A percentile compares a stretch with the other conserved stretches of the same genome.
phyloP scores from a whole-genome alignment of 2,329 filamentous ascomycete genomes.

The Aotearoamyces nothofagi region DNA sequence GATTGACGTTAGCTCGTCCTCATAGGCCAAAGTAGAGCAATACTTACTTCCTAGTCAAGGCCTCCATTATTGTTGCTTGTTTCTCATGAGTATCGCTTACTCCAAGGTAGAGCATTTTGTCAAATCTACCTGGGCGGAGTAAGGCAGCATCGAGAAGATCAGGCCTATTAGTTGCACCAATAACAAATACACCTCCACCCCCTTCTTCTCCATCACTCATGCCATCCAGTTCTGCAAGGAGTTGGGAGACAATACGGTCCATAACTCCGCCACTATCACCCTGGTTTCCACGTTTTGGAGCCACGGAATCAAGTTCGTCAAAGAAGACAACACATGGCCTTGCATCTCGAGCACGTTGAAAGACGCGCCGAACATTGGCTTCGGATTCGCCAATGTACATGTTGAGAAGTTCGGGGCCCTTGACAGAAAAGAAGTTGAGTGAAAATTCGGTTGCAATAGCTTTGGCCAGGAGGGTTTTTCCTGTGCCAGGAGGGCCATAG shows the following conservation, averaged over 20 bases:
- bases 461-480: constrained; percentile 85
- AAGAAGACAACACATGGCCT: constrained; percentile 87
- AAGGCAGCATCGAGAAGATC: constrained; percentile 86
- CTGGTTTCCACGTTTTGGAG: constrained; percentile 92
- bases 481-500: constrained; percentile 81
- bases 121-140: constrained; percentile 79
- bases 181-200: constrained; percentile 80
- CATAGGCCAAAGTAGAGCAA: not conserved
- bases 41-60: constrained; percentile 79
- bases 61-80: constrained; percentile 86
- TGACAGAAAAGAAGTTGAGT: constrained; percentile 88
- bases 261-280: constrained; percentile 95
- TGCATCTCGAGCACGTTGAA: constrained; percentile 74
- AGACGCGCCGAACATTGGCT: constrained; percentile 79
- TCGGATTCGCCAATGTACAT: constrained; percentile 96
- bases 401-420: constrained; percentile 80
- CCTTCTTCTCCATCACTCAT: constrained; percentile 88
- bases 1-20: no score
- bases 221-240: constrained; percentile 88
- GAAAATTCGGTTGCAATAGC: constrained; percentile 89
- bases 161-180: constrained; percentile 88
- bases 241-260: constrained; percentile 91
- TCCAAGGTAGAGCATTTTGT: constrained; percentile 96
- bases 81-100: constrained; percentile 96
- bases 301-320: constrained; percentile 83